These are phyloP conservation scores for Beauveria sp. DNA, from an alignment of 2,329 filamentous ascomycete species.

Conservation along the genomic window DNA sequence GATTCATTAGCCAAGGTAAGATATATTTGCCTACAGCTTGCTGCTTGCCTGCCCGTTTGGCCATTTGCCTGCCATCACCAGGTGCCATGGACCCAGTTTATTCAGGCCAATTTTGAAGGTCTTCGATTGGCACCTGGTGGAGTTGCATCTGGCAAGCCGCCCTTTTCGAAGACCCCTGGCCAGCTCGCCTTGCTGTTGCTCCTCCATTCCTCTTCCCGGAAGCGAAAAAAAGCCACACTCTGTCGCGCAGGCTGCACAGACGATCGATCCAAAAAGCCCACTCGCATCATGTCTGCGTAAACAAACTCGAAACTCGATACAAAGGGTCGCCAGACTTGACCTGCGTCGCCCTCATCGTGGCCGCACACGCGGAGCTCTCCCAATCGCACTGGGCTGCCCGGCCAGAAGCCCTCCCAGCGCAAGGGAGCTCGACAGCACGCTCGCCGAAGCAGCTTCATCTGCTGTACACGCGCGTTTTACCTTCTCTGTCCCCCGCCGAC, in stretches of 20 bases:
- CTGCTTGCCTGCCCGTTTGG: too few relatives aligned
- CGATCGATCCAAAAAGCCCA: not conserved
- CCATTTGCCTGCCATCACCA: not conserved
- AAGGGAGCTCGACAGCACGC: not conserved
- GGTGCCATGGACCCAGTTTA: too few relatives aligned
- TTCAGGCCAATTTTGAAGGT: too few relatives aligned
- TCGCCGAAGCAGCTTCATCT: not conserved
- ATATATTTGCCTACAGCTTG: not conserved
- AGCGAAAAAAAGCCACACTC: not conserved
- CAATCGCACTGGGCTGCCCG: slow-evolving; percentile 2
- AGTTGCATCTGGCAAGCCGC: not conserved
- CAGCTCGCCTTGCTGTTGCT: not conserved
- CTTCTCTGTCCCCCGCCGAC: too few relatives aligned
- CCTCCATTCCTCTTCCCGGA: not conserved
- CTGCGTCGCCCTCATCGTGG: slow-evolving; percentile 6
- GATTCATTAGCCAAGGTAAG: too few relatives aligned
- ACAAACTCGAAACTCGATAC: not conserved
- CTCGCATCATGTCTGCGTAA: not conserved
- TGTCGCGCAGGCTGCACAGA: slow-evolving; percentile 5
- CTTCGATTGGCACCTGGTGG: too few relatives aligned
- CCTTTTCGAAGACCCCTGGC: not conserved
- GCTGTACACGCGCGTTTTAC: not conserved
- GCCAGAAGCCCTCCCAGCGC: not conserved
- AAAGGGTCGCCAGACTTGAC: not conserved
- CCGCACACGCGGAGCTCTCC: slow-evolving; percentile 8